phyloP scores from a whole-genome alignment of 1,284 basidiomycete species.

The Cutaneotrichosporon dermatis region DNA sequence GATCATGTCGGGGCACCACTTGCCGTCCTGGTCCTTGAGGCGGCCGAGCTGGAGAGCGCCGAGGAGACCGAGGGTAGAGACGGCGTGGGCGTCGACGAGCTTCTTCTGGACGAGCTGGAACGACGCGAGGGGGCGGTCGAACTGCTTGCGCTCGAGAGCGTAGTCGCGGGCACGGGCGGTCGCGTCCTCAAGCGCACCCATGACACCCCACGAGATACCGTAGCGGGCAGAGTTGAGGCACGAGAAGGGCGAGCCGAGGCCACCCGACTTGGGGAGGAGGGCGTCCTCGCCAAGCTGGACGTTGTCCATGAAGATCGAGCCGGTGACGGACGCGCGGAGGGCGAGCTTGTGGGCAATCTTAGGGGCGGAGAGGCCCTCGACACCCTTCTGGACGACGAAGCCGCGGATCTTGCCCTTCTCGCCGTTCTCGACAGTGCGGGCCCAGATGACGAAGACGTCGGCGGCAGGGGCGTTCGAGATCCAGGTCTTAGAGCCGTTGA shows the following conservation, averaged over 20 bases:
- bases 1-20: conserved; percentile 85
- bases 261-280: conserved; percentile 68
- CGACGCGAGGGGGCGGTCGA: conserved; percentile 79
- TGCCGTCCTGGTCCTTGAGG: conserved; percentile 71
- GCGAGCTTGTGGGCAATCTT: conserved; percentile 91
- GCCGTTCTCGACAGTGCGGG: conserved; percentile 48
- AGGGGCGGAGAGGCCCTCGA: conserved; percentile 77
- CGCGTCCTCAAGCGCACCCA: conserved; percentile 92
- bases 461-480: conserved; percentile 86
- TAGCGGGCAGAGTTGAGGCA: conserved; percentile 87
- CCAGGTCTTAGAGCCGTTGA: conserved; percentile 95
- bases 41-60: conserved; percentile 77
- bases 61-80: conserved; percentile 74
- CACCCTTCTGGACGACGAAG: conserved; percentile 73
- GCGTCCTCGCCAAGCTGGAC: conserved; percentile 67
- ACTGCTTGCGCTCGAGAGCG: conserved; percentile 83
- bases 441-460: conserved; percentile 87
- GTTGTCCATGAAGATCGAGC: conserved; percentile 88
- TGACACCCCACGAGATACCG: conserved; percentile 90
- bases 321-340: conserved; percentile 82
- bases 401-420: conserved; percentile 75
- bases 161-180: conserved; percentile 73
- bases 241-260: conserved; percentile 78
- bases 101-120: conserved; percentile 98
- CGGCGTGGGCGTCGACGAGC: conserved; percentile 84